Percentiles rank a stretch among this genome's conserved stretches.
Conservation (phyloP, 441 rosid species). For the Bocquillonia castaneifolia region DNA sequence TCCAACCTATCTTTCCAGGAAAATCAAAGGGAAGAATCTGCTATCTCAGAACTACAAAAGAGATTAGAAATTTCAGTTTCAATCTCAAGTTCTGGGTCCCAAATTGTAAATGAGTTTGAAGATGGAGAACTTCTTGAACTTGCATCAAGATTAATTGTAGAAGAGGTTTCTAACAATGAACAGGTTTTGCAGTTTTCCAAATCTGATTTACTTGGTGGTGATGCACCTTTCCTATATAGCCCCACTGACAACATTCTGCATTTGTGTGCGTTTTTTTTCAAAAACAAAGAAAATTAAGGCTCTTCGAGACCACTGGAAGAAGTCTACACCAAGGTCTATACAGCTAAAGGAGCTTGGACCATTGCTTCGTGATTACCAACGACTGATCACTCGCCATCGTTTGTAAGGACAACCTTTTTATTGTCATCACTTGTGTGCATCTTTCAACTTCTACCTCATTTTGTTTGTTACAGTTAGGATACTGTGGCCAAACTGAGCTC, state of each 20-base stretch:
- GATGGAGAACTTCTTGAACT: constrained; percentile 75
- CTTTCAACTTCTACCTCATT: neutral
- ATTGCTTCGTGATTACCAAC: constrained; percentile 84
- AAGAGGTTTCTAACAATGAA: constrained; percentile 36
- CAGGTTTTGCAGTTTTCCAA: constrained; percentile 43
- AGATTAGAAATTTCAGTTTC: constrained; percentile 55
- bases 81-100: constrained; percentile 36
- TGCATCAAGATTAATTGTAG: constrained; percentile 51
- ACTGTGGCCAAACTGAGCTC: too few species aligned
- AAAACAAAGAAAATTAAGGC: constrained; percentile 50
- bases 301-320: constrained; percentile 79
- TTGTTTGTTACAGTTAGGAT: too few species aligned
- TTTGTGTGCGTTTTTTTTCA: constrained; percentile 23
- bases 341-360: constrained; percentile 75
- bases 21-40: constrained; percentile 42
- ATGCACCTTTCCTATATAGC: constrained; percentile 10
- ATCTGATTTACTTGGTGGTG: constrained; percentile 14
- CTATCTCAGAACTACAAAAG: constrained; percentile 58
- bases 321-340: constrained; percentile 47
- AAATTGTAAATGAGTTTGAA: constrained; percentile 60
- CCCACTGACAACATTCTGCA: constrained; percentile 19
- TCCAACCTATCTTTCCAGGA: constrained; percentile 41
- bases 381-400: constrained; percentile 46
- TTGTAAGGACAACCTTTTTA: constrained; percentile 43
- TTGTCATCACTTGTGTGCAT: neutral